phyloP scores from a whole-genome alignment of 371 early-diverging fungal genomes.

The Mortierella polycephala region DNA sequence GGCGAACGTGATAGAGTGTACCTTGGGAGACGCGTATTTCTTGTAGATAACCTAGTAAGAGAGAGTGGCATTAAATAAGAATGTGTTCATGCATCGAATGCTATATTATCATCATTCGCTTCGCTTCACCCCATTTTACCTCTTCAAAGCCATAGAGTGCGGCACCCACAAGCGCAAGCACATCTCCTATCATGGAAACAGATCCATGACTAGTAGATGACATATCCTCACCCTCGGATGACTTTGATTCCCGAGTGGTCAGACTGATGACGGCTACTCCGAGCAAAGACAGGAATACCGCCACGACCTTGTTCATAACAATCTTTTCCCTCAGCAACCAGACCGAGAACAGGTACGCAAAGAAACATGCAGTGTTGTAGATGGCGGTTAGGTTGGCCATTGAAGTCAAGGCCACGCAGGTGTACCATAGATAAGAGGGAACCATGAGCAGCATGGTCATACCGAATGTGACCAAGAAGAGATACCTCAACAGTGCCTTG shows the following conservation, averaged over 20 bases:
- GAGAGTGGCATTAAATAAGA: neutral
- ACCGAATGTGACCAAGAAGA: conserved; percentile 53
- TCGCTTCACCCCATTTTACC: conserved; percentile 16
- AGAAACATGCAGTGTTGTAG: conserved; percentile 85
- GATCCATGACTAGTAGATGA: conserved; percentile 10
- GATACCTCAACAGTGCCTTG: conserved; percentile 33
- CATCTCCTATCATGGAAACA: conserved; percentile 57
- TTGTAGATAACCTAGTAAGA: conserved; percentile 81
- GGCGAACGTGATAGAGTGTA: conserved; percentile 62
- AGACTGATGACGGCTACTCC: conserved; percentile 79
- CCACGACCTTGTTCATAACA: conserved; percentile 64
- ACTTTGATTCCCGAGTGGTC: conserved; percentile 19
- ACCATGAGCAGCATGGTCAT: conserved; percentile 71
- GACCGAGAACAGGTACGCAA: conserved; percentile 83
- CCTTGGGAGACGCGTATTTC: conserved; percentile 73
- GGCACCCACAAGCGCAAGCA: conserved; percentile 65
- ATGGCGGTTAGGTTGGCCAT: conserved; percentile 86
- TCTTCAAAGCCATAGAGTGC: conserved; percentile 66
- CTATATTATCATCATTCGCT: neutral
- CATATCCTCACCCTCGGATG: conserved; percentile 18
- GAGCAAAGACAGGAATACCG: conserved; percentile 72
- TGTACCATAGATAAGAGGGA: conserved; percentile 86
- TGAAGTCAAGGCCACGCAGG: conserved; percentile 75
- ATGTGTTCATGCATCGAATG: neutral
- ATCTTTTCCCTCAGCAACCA: conserved; percentile 72